These are phyloP conservation scores for Amanita phalloides DNA, from an alignment of 768 basidiomycete genomes.

Conservation along the genomic window DNA sequence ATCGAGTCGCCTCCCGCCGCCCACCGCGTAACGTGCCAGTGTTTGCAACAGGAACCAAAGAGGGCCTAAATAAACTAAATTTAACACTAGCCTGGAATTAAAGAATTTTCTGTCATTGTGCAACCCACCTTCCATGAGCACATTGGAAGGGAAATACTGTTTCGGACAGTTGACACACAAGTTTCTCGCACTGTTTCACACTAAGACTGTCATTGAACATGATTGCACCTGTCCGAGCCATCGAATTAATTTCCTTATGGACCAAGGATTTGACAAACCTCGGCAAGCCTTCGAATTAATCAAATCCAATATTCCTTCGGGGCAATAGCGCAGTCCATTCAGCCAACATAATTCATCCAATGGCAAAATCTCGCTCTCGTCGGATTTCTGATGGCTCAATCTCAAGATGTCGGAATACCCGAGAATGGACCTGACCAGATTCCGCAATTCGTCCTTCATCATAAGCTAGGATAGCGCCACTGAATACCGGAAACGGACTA, in stretches of 20 bases:
- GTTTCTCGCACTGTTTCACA: conserved; percentile 51
- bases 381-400: conserved; percentile 11
- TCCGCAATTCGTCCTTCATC: conserved; percentile 59
- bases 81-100: neutral
- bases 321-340: conserved; percentile 70
- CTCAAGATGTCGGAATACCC: conserved; percentile 43
- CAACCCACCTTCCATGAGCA: conserved; percentile 78
- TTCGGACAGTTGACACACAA: conserved; percentile 56
- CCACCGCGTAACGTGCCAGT: neutral
- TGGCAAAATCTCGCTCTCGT: conserved; percentile 10
- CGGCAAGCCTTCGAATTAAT: conserved; percentile 94
- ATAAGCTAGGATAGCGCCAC: conserved; percentile 35
- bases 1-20: conserved; percentile 11
- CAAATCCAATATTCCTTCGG: conserved; percentile 71
- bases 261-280: conserved; percentile 36
- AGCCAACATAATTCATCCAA: conserved; percentile 43
- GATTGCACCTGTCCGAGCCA: conserved; percentile 61
- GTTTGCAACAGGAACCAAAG: conserved; percentile 22
- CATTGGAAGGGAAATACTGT: conserved; percentile 90
- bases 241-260: neutral
- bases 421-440: conserved; percentile 66
- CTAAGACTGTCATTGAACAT: conserved; percentile 90
- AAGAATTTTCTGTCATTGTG: conserved; percentile 2
- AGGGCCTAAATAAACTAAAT: conserved; percentile 20
- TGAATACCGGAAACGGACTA: conserved; percentile 9